Percentiles rank a stretch among this genome's conserved stretches.
These are phyloP conservation scores for Globisporangium okanoganense DNA, from an alignment of 352 stramenopile genomes.

Conservation along the genomic window DNA sequence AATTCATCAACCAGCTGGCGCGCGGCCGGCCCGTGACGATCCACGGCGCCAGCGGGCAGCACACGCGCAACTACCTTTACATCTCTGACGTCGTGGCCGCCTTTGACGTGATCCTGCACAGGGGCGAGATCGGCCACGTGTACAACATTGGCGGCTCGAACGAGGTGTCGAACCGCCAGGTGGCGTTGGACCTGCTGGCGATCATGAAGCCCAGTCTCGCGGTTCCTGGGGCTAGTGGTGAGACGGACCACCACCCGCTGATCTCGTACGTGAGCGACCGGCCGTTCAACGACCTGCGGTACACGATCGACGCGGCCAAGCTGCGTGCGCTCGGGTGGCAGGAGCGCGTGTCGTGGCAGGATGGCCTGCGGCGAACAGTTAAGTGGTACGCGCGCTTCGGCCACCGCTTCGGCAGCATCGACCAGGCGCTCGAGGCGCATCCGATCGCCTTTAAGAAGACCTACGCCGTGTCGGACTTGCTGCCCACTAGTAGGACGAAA, in stretches of 20 bases:
- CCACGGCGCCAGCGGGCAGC: constrained; percentile 91
- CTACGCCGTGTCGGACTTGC: constrained; percentile 23
- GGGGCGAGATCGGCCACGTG: constrained; percentile 89
- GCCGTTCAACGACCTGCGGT: constrained; percentile 97
- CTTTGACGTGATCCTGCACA: constrained; percentile 96
- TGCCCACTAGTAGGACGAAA: too few relatives aligned
- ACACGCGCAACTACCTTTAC: constrained; percentile 97
- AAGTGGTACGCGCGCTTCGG: constrained; percentile 85
- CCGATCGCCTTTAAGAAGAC: constrained; percentile 76
- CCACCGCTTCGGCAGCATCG: constrained; percentile 83
- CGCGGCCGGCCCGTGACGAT: constrained; percentile 89
- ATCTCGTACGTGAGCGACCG: background rate
- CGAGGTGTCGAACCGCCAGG: constrained; percentile 61
- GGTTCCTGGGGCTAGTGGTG: constrained; percentile 10
- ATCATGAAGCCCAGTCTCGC: constrained; percentile 34
- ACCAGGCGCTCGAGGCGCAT: constrained; percentile 77
- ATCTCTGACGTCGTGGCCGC: constrained; percentile 96
- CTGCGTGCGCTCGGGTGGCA: constrained; percentile 92
- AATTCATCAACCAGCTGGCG: constrained; percentile 69
- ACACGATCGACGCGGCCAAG: constrained; percentile 94
- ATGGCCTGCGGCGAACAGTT: constrained; percentile 90
- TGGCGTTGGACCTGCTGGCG: constrained; percentile 88
- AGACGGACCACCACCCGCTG: background rate
- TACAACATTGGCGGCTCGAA: constrained; percentile 96
- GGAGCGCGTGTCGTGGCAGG: constrained; percentile 90